Conservation (phyloP, 176 grass and related monocot species). For the Microstegium vimineum region DNA sequence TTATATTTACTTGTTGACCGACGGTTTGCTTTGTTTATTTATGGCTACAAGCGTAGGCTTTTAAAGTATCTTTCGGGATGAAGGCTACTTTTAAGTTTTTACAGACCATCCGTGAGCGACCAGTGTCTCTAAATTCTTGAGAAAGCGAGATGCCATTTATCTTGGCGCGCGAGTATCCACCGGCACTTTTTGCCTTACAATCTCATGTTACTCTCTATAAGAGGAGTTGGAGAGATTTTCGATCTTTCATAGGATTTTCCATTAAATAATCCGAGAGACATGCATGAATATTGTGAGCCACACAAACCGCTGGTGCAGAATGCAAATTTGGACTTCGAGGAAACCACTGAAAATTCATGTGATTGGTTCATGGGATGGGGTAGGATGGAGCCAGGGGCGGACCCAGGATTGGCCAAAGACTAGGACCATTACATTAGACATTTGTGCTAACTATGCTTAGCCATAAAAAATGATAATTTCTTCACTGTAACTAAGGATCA, state of each 20-base stretch:
- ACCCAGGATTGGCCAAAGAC: too few species aligned
- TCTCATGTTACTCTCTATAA: background rate
- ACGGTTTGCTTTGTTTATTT: background rate
- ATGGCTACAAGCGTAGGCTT: background rate
- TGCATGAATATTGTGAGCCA: background rate
- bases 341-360: background rate
- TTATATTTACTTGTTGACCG: background rate
- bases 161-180: constrained; percentile 11
- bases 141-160: background rate
- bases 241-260: background rate
- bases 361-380: too few species aligned
- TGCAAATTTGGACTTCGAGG: background rate
- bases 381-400: too few species aligned
- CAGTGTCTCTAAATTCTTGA: background rate
- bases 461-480: too few species aligned
- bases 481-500: too few species aligned
- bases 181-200: background rate
- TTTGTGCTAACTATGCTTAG: too few species aligned
- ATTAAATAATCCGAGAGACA: background rate
- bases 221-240: background rate
- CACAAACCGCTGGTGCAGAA: background rate
- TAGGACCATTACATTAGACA: too few species aligned
- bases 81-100: too few species aligned
- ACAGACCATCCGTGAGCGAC: background rate
- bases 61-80: background rate